phyloP scores from a whole-genome alignment of 495 filamentous ascomycete genomes.

The Peziza echinospora region DNA sequence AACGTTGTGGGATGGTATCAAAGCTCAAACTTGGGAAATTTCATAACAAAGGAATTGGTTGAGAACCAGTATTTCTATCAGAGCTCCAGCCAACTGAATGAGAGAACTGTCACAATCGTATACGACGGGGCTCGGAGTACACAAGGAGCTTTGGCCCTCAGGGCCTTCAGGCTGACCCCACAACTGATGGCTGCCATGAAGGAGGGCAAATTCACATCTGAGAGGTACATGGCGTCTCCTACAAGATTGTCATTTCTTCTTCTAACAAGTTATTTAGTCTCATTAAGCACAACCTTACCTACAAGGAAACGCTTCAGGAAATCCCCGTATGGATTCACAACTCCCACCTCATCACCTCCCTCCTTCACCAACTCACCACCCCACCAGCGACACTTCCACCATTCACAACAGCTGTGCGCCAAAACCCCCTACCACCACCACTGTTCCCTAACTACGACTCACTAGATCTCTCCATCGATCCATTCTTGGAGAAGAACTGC shows the following conservation, averaged over 20 bases:
- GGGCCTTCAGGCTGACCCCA: constrained; percentile 73
- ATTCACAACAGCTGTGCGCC: constrained; percentile 18
- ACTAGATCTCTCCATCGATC: constrained; percentile 83
- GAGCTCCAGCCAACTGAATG: constrained; percentile 52
- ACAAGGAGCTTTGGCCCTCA: constrained; percentile 70
- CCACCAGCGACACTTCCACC: constrained; percentile 31
- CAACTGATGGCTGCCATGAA: constrained; percentile 83
- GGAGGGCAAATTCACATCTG: constrained; percentile 90
- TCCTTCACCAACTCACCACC: constrained; percentile 67
- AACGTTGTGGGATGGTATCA: constrained; percentile 98
- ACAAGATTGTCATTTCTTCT: constrained; percentile 10
- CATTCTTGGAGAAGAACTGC: constrained; percentile 96
- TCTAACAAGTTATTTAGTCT: constrained; percentile 33
- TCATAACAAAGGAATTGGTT: constrained; percentile 80
- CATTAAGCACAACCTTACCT: constrained; percentile 75
- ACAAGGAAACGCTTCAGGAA: constrained; percentile 85
- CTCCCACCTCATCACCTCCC: constrained; percentile 86
- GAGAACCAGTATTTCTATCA: constrained; percentile 98
- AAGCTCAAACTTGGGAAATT: constrained; percentile 96
- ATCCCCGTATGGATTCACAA: constrained; percentile 86
- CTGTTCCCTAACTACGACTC: constrained; percentile 69
- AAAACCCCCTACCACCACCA: constrained; percentile 26
- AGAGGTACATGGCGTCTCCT: constrained; percentile 39
- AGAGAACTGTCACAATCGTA: constrained; percentile 79
- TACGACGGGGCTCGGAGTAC: constrained; percentile 87